phyloP scores from a whole-genome alignment of 2,329 filamentous ascomycete genomes.

The Penicillium sp. region DNA sequence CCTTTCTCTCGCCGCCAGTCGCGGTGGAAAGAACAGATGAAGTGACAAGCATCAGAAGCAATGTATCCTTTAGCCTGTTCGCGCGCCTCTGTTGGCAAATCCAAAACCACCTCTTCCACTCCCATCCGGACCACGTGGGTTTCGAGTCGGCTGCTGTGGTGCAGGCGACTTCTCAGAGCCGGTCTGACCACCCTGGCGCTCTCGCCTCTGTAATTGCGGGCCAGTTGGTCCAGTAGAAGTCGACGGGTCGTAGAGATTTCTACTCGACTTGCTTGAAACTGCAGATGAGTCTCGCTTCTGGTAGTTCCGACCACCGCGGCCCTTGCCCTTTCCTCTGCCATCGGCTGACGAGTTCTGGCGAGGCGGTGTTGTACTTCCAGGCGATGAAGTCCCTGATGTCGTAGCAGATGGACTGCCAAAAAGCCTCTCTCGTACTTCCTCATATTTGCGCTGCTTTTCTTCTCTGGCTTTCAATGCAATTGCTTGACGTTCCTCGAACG shows the following conservation, averaged over 20 bases:
- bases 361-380: constrained; percentile 62
- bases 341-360: constrained; percentile 35
- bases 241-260: constrained; percentile 74
- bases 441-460: constrained; percentile 86
- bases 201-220: constrained; percentile 45
- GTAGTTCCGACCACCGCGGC: constrained; percentile 48
- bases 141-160: constrained; percentile 63
- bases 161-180: constrained; percentile 35
- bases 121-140: constrained; percentile 74
- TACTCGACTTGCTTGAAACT: constrained; percentile 36
- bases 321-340: constrained; percentile 46
- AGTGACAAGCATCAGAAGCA: neutral
- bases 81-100: constrained; percentile 65
- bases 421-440: constrained; percentile 82
- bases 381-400: constrained; percentile 58
- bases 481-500: constrained; percentile 72
- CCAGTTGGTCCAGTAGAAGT: constrained; percentile 65
- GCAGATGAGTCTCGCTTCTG: constrained; percentile 44
- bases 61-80: constrained; percentile 26
- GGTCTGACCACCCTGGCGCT: constrained; percentile 39
- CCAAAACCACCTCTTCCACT: constrained; percentile 76
- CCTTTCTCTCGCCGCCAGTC: neutral
- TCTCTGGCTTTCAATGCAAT: constrained; percentile 77
- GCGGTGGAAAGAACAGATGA: neutral
- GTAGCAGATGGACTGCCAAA: constrained; percentile 61